Evolutionary conservation across 805 yeast genomes (phyloP).

Genomic region (Isabelozyma pseudorhagii): DNA sequence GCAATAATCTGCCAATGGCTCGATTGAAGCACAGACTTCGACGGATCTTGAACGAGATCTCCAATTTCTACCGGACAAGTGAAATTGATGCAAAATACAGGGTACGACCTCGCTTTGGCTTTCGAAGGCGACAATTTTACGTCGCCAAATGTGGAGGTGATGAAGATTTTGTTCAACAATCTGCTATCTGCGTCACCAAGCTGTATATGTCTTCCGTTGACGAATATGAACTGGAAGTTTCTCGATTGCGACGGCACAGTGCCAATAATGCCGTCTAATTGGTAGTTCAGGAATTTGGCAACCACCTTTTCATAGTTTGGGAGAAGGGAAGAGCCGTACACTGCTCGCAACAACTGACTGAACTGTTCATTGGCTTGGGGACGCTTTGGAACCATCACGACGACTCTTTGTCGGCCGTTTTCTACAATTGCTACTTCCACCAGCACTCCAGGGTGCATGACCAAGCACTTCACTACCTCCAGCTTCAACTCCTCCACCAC

Average conservation of each 20-base stretch:
- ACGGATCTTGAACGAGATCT: constrained; percentile 41
- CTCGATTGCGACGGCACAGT: constrained; percentile 14
- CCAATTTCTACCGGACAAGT: constrained; percentile 19
- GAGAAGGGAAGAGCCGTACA: constrained; percentile 26
- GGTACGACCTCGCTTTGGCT: constrained; percentile 18
- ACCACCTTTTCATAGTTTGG: constrained; percentile 20
- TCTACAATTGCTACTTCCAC: background rate
- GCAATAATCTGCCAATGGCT: constrained; percentile 17
- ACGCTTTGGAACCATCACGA: background rate
- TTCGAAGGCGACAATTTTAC: constrained; percentile 12
- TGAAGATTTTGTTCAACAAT: constrained; percentile 20
- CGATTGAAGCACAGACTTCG: constrained; percentile 25
- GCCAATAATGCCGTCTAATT: constrained; percentile 40
- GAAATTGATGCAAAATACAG: constrained; percentile 36
- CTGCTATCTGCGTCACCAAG: constrained; percentile 7
- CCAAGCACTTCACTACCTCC: constrained; percentile 23
- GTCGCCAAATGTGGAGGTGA: constrained; percentile 11
- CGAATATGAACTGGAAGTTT: constrained; percentile 43
- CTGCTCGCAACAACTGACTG: constrained; percentile 6
- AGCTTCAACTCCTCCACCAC: constrained; percentile 24
- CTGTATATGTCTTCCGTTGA: constrained; percentile 37
- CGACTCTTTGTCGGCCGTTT: background rate
- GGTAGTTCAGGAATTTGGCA: constrained; percentile 20
- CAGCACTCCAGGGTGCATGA: constrained; percentile 14
- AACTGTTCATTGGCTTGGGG: background rate